Percentiles rank a stretch among this genome's conserved stretches.
Conservation (phyloP, 805 yeast species). For the Monosporozyma aquatica region DNA sequence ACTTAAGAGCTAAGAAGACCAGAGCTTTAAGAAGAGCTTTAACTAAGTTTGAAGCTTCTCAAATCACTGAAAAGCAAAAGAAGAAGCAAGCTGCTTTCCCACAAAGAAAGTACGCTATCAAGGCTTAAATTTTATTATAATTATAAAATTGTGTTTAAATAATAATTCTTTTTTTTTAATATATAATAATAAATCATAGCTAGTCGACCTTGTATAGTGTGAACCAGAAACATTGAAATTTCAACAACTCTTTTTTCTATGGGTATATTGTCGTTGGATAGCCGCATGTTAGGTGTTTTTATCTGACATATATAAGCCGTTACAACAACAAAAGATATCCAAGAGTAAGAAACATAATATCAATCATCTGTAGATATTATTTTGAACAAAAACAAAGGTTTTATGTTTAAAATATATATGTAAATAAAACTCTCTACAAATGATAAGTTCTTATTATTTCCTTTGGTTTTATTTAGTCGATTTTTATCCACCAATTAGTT, state of each 20-base stretch:
- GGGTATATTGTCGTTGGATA: too few relatives aligned
- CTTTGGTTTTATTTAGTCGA: not conserved
- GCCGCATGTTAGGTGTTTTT: too few relatives aligned
- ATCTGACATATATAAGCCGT: too few relatives aligned
- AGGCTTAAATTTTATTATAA: constrained; percentile 57
- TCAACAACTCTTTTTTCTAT: not conserved
- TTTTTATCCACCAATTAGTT: too few relatives aligned
- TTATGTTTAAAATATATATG: too few relatives aligned
- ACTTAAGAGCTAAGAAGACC: constrained; percentile 98
- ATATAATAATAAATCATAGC: constrained; percentile 1
- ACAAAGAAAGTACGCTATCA: constrained; percentile 96
- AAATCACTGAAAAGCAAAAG: constrained; percentile 80
- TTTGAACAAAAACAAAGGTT: too few relatives aligned
- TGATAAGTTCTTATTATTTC: not conserved
- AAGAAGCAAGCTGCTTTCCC: constrained; percentile 96
- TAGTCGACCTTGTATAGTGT: constrained; percentile 1
- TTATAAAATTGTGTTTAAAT: constrained; percentile 2
- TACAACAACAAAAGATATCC: too few relatives aligned
- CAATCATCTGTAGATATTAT: too few relatives aligned
- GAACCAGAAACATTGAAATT: not conserved
- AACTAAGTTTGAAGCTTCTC: constrained; percentile 77
- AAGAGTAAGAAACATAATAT: too few relatives aligned
- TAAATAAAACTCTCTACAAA: too few relatives aligned
- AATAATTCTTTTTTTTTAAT: constrained; percentile 2
- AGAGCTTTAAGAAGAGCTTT: constrained; percentile 99